phyloP scores from a whole-genome alignment of 23 red algal genomes.

The Agarophyton chilense region DNA sequence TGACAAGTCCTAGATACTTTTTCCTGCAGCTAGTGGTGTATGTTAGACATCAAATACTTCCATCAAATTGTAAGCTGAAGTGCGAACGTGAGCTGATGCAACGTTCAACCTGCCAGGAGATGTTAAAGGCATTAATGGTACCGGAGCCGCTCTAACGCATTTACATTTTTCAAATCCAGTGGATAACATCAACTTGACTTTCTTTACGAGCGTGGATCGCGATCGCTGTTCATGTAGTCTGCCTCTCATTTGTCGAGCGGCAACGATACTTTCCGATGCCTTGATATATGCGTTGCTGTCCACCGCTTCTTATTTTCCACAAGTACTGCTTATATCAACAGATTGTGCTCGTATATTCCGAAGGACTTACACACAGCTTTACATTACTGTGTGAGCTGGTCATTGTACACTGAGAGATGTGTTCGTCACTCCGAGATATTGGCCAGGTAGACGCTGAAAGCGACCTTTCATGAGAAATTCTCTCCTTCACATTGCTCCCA shows the following conservation, averaged over 20 bases:
- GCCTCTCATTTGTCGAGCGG: constrained; percentile 3
- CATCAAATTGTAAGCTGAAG: neutral
- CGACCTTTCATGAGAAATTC: constrained; percentile 32
- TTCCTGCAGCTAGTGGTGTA: neutral
- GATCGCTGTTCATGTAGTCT: neutral
- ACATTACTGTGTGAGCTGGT: neutral
- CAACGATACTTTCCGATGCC: constrained; percentile 20
- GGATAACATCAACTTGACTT: neutral
- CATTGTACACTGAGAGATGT: neutral
- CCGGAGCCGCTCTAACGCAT: neutral
- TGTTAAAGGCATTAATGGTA: neutral
- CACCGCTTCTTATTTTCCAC: neutral
- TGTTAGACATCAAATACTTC: neutral
- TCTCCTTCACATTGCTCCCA: neutral
- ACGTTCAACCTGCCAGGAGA: neutral
- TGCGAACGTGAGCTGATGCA: neutral
- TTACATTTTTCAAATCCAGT: neutral
- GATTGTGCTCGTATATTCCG: neutral
- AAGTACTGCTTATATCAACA: neutral
- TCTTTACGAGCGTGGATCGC: neutral
- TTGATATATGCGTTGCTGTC: constrained; percentile 25
- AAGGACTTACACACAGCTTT: neutral
- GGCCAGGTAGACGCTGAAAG: neutral
- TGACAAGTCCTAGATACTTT: too few relatives aligned
- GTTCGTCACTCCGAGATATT: neutral